Conservation (phyloP, 2,329 filamentous ascomycete genomes). For the Fusarium armeniacum region DNA sequence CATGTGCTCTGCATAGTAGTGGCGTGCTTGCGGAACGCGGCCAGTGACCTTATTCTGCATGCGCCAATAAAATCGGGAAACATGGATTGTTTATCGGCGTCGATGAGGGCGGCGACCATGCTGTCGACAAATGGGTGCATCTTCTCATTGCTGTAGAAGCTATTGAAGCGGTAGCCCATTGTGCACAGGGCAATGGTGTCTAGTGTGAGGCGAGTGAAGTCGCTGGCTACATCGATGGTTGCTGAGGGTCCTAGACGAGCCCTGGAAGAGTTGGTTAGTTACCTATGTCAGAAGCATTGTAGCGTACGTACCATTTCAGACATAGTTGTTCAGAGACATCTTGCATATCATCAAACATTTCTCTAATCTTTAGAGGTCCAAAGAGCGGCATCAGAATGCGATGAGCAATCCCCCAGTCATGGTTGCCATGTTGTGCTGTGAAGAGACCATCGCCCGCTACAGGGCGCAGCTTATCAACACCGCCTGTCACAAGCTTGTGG, state of each 20-base stretch:
- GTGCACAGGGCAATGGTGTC: slow-evolving; percentile 26
- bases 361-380: slow-evolving; percentile 74
- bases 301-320: slow-evolving; percentile 65
- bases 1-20: not conserved
- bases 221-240: slow-evolving; percentile 6
- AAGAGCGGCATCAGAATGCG: slow-evolving; percentile 76
- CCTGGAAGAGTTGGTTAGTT: not conserved
- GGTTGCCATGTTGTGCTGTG: slow-evolving; percentile 65
- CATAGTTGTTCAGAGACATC: slow-evolving; percentile 75
- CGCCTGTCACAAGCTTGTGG: slow-evolving; percentile 66
- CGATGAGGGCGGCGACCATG: slow-evolving; percentile 12
- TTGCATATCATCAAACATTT: slow-evolving; percentile 78
- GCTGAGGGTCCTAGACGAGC: not conserved
- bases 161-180: slow-evolving; percentile 26
- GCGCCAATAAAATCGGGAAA: slow-evolving; percentile 11
- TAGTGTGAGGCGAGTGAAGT: slow-evolving; percentile 6
- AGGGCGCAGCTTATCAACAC: slow-evolving; percentile 68
- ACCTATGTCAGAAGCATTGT: rapidly evolving
- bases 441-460: slow-evolving; percentile 76
- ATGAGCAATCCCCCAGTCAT: slow-evolving; percentile 78
- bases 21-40: not conserved
- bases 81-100: not conserved
- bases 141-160: slow-evolving; percentile 17
- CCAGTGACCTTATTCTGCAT: not conserved
- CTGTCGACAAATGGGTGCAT: slow-evolving; percentile 13